A percentile compares a stretch with the other conserved stretches of the same genome.
Evolutionary conservation across 352 stramenopile genomes (phyloP).

Genomic region (Phytophthora fragariae): DNA sequence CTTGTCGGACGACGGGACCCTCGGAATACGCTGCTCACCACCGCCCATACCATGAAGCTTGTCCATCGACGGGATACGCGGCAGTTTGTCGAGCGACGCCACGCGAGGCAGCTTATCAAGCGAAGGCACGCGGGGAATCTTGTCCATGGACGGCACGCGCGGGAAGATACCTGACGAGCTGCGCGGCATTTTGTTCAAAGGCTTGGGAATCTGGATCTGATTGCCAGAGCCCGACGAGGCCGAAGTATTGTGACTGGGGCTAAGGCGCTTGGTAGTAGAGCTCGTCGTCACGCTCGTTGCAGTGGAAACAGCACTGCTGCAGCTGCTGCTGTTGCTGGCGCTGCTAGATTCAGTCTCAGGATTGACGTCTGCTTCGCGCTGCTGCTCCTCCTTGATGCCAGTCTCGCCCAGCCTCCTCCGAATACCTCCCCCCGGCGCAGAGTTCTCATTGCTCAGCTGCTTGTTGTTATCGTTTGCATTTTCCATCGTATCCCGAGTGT

Average conservation of each 20-base stretch:
- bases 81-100: conserved; percentile 78
- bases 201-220: conserved; percentile 79
- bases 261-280: conserved; percentile 49
- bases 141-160: conserved; percentile 80
- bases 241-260: conserved; percentile 44
- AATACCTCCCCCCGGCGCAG: conserved; percentile 14
- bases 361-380: conserved; percentile 34
- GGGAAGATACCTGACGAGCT: conserved; percentile 85
- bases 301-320: conserved; percentile 21
- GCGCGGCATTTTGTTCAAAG: conserved; percentile 80
- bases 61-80: conserved; percentile 74
- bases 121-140: conserved; percentile 59
- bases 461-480: conserved; percentile 22
- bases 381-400: conserved; percentile 44
- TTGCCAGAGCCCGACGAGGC: conserved; percentile 53
- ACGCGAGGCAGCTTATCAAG: conserved; percentile 74
- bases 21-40: conserved; percentile 59
- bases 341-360: conserved; percentile 19
- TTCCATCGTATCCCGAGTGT: conserved; percentile 26
- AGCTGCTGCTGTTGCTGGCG: conserved; percentile 10
- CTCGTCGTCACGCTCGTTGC: conserved; percentile 18
- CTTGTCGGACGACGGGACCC: conserved; percentile 73
- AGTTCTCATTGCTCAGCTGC: conserved; percentile 25
- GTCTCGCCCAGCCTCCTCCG: conserved; percentile 36
- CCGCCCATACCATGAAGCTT: conserved; percentile 56